Evolutionary conservation across 345 rosid species (phyloP).

Genomic region (Hypericum perforatum): DNA sequence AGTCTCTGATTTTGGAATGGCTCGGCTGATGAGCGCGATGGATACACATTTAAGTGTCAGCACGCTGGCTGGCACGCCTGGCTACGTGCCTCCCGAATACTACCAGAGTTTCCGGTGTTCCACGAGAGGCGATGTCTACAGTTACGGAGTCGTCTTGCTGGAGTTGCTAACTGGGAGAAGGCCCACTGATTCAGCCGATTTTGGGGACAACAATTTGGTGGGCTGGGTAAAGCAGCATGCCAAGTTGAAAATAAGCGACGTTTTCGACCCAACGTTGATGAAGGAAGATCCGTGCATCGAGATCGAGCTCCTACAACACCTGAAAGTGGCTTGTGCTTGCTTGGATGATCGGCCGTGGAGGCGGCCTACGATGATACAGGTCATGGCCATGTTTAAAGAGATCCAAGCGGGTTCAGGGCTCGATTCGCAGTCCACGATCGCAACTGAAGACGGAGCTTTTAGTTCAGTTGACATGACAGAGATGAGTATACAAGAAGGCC

Average conservation of each 20-base stretch:
- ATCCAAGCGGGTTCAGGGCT: slow-evolving; percentile 72
- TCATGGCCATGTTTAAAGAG: slow-evolving; percentile 66
- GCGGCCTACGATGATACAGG: slow-evolving; percentile 78
- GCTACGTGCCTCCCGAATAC: slow-evolving; percentile 95
- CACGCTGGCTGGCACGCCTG: slow-evolving; percentile 96
- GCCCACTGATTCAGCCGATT: slow-evolving; percentile 91
- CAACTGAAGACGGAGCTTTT: slow-evolving; percentile 60
- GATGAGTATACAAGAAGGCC: slow-evolving; percentile 76
- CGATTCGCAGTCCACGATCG: slow-evolving; percentile 64
- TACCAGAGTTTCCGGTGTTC: slow-evolving; percentile 89
- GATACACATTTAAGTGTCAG: slow-evolving; percentile 96
- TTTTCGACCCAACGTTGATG: slow-evolving; percentile 64
- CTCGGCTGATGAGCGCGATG: slow-evolving; percentile 73
- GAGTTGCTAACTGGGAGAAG: slow-evolving; percentile 83
- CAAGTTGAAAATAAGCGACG: slow-evolving; percentile 54
- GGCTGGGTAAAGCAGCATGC: slow-evolving; percentile 99
- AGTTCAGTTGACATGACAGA: slow-evolving; percentile 49
- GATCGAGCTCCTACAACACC: slow-evolving; percentile 68
- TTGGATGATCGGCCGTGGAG: slow-evolving; percentile 60
- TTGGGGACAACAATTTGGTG: slow-evolving; percentile 92
- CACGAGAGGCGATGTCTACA: slow-evolving; percentile 89
- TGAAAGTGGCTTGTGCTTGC: slow-evolving; percentile 68
- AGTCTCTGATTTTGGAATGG: slow-evolving; percentile 98
- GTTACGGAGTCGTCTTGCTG: slow-evolving; percentile 84
- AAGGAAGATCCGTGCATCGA: slow-evolving; percentile 63